phyloP scores from a whole-genome alignment of 805 yeast species.

The Torulaspora delbrueckii region DNA sequence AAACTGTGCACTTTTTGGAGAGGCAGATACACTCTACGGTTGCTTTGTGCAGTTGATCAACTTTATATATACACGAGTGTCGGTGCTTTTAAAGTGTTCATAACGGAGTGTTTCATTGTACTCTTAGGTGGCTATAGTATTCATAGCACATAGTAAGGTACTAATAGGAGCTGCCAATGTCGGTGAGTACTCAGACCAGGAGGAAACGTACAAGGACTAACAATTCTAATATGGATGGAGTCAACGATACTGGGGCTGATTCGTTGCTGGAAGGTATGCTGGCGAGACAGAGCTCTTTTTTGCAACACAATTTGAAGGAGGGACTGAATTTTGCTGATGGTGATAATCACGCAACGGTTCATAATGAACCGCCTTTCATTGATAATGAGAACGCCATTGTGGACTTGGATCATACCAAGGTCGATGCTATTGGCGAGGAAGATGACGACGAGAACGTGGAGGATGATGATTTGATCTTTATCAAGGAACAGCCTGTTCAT shows the following conservation, averaged over 20 bases:
- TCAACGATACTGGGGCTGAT: constrained; percentile 9
- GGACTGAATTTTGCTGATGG: constrained; percentile 10
- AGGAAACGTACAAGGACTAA: constrained; percentile 13
- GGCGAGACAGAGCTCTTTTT: constrained; percentile 23
- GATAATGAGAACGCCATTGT: constrained; percentile 13
- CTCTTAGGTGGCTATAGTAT: constrained; percentile 1
- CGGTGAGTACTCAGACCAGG: constrained; percentile 9
- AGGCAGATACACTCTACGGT: not conserved
- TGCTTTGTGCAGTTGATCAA: not conserved
- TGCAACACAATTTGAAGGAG: constrained; percentile 22
- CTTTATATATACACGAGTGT: constrained; percentile 4
- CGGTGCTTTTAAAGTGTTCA: not conserved
- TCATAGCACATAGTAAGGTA: constrained; percentile 1
- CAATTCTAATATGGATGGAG: constrained; percentile 5
- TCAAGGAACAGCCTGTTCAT: constrained; percentile 28
- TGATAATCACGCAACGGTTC: constrained; percentile 1
- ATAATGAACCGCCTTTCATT: constrained; percentile 10
- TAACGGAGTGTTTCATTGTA: not conserved
- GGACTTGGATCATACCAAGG: constrained; percentile 7
- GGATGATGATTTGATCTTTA: constrained; percentile 31
- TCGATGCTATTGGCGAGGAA: constrained; percentile 6
- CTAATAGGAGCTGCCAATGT: constrained; percentile 5
- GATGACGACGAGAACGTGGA: constrained; percentile 12
- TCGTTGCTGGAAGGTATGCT: constrained; percentile 26
- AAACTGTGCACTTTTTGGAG: not conserved